Percentiles rank a stretch among this genome's conserved stretches.
Conservation (phyloP, 139 green algal genomes). For the Micractinium conductrix region DNA sequence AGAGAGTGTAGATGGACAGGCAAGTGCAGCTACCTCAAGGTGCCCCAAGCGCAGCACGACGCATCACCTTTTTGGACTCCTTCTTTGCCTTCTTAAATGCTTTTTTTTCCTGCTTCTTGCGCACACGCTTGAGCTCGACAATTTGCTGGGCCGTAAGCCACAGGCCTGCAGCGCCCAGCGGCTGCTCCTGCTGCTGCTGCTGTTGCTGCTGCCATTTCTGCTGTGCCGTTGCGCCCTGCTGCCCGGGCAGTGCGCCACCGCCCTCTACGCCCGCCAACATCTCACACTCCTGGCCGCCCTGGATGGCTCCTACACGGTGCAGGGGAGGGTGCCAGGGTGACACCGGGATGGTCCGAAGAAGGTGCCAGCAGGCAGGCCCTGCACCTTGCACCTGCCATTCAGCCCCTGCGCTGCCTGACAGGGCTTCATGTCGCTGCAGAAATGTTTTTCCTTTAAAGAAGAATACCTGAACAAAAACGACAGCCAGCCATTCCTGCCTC, state of each 20-base stretch:
- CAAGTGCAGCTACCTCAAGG: not conserved
- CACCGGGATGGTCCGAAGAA: not conserved
- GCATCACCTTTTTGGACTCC: not conserved
- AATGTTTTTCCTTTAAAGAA: not conserved
- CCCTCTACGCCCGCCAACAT: conserved; percentile 30
- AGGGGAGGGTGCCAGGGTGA: too few relatives aligned
- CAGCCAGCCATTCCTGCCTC: too few relatives aligned
- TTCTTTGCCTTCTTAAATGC: conserved; percentile 34
- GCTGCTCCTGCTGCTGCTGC: conserved; percentile 12
- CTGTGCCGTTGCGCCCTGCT: not conserved
- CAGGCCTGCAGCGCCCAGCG: not conserved
- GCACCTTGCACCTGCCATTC: not conserved
- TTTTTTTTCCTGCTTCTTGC: conserved; percentile 39
- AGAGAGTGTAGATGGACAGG: not conserved
- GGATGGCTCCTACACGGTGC: conserved; percentile 16
- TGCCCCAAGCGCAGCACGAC: not conserved
- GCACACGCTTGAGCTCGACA: conserved; percentile 34
- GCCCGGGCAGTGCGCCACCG: not conserved
- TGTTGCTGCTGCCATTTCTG: not conserved
- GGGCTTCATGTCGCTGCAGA: not conserved
- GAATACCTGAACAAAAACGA: too few relatives aligned
- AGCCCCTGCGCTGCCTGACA: not conserved
- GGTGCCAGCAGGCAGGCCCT: not conserved
- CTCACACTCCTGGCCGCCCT: not conserved
- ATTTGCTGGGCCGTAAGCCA: conserved; percentile 43